Evolutionary conservation across 1,284 basidiomycete species (phyloP).

Genomic region (Malassezia sympodialis): DNA sequence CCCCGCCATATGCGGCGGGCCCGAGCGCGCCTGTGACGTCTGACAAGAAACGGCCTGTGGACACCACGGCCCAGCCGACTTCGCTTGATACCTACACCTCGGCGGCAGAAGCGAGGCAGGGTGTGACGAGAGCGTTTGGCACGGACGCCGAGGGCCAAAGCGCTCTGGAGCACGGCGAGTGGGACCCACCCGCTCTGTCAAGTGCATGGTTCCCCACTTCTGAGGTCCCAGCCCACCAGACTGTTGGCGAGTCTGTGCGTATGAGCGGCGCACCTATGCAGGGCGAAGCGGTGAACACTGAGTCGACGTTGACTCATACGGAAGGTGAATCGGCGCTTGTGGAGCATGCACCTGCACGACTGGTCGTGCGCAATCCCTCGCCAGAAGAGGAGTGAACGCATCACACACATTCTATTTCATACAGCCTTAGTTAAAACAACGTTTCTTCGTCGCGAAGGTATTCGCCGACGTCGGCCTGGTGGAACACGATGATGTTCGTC

Average conservation of each 20-base stretch:
- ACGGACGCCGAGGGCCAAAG: slow-evolving; percentile 5
- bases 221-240: background rate
- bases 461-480: slow-evolving; percentile 62
- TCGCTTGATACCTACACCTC: too few species aligned
- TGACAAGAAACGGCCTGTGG: background rate
- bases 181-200: slow-evolving; percentile 16
- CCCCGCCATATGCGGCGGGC: slow-evolving; percentile 5
- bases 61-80: background rate
- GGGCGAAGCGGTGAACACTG: background rate
- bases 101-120: background rate
- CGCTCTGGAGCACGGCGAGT: slow-evolving; percentile 12
- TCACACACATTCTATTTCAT: background rate
- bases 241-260: background rate
- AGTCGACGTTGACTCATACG: background rate
- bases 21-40: slow-evolving; percentile 2
- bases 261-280: background rate
- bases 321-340: background rate
- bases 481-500: slow-evolving; percentile 96
- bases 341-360: slow-evolving; percentile 2
- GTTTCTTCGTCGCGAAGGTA: slow-evolving; percentile 45
- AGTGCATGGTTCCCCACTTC: slow-evolving; percentile 17
- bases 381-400: slow-evolving; percentile 5
- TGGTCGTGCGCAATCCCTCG: slow-evolving; percentile 15
- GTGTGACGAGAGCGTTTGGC: background rate
- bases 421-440: slow-evolving; percentile 25